These are phyloP conservation scores for Acorus calamus DNA, from an alignment of 106 monocot species.

Conservation along the genomic window DNA sequence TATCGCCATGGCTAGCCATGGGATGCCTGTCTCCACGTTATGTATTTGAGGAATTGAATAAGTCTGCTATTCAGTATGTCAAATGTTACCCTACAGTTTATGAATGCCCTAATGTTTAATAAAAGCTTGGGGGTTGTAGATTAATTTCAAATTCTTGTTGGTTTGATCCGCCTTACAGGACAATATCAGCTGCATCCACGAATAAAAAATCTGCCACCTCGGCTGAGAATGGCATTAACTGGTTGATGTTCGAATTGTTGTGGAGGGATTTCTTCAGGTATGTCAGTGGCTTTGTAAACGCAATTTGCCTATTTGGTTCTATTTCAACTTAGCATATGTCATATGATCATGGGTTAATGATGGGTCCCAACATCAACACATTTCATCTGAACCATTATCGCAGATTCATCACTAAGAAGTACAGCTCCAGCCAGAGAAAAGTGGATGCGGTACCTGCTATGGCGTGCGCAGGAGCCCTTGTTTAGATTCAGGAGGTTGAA, in stretches of 20 bases:
- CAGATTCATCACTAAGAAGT: conserved; percentile 97
- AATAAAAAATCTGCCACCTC: conserved; percentile 22
- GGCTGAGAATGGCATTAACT: conserved; percentile 58
- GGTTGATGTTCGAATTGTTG: conserved; percentile 93
- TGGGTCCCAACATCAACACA: too few species aligned
- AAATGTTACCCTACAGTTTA: too few species aligned
- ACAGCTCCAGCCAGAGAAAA: conserved; percentile 56
- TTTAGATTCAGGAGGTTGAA: not conserved
- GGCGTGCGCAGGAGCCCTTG: conserved; percentile 41
- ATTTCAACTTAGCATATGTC: too few species aligned
- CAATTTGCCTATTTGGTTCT: too few species aligned
- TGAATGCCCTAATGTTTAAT: not conserved
- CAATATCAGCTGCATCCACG: conserved; percentile 27
- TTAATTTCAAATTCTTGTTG: not conserved
- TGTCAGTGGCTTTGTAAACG: too few species aligned
- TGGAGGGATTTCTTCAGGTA: conserved; percentile 99
- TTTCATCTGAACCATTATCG: not conserved
- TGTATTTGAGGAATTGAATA: conserved; percentile 91
- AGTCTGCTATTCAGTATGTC: conserved; percentile 56
- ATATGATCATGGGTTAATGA: too few species aligned
- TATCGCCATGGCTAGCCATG: conserved; percentile 90
- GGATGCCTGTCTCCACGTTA: conserved; percentile 97
- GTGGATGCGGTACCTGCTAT: conserved; percentile 34
- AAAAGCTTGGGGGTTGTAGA: not conserved
- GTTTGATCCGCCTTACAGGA: conserved; percentile 20